Percentiles rank a stretch among this genome's conserved stretches.
These are phyloP conservation scores for Nemania serpens DNA, from an alignment of 2,329 filamentous ascomycete genomes.

Conservation along the genomic window DNA sequence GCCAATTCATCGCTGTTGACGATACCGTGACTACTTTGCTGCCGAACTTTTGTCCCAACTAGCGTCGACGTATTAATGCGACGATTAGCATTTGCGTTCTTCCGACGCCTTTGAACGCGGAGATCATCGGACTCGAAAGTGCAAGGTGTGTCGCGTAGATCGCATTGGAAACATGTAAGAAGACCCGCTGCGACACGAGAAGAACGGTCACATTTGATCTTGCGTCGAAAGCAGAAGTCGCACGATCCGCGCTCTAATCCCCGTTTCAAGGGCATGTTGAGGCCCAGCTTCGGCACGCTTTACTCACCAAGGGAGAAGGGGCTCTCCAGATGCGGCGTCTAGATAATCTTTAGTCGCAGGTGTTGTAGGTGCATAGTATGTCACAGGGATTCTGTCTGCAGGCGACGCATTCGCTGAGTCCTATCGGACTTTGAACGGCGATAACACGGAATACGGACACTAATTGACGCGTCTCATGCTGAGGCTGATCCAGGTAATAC, in stretches of 20 bases:
- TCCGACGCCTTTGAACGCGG: conserved; percentile 14
- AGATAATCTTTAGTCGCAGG: background rate
- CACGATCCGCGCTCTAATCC: conserved; percentile 23
- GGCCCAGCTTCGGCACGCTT: background rate
- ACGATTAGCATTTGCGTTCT: background rate
- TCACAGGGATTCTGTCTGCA: too few relatives aligned
- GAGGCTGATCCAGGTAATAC: too few relatives aligned
- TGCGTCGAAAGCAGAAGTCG: conserved; percentile 24
- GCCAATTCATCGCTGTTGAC: background rate
- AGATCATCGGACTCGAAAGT: conserved; percentile 23
- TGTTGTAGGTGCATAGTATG: background rate
- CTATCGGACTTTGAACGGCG: background rate
- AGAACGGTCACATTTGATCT: conserved; percentile 26
- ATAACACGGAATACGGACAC: too few relatives aligned
- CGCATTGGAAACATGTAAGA: conserved; percentile 19
- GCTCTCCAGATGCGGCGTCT: background rate
- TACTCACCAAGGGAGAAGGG: background rate
- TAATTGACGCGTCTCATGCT: too few relatives aligned
- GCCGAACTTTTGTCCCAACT: background rate
- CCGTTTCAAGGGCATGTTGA: conserved; percentile 21
- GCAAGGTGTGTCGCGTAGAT: conserved; percentile 19
- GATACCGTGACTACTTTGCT: background rate
- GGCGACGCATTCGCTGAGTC: background rate
- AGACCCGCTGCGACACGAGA: conserved; percentile 1
- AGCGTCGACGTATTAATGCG: background rate